Conservation (phyloP, 441 rosid genomes). For the Capsella rubella region DNA sequence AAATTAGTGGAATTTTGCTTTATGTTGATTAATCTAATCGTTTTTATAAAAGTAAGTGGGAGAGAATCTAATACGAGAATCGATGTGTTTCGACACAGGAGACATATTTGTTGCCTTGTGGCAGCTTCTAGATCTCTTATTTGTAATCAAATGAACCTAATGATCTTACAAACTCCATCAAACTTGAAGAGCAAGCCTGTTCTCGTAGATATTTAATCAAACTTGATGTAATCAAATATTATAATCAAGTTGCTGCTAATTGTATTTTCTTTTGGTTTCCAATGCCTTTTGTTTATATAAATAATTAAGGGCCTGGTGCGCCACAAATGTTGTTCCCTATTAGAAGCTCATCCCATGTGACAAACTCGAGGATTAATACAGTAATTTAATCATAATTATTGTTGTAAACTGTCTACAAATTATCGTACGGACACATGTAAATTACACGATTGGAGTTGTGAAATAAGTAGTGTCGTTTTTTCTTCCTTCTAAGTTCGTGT, state of each 20-base stretch:
- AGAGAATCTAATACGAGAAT: slow-evolving; percentile 39
- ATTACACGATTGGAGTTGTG: slow-evolving; percentile 22
- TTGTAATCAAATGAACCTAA: slow-evolving; percentile 34
- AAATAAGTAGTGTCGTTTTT: not conserved
- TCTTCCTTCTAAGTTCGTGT: not conserved
- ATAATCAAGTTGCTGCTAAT: slow-evolving; percentile 35
- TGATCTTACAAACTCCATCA: slow-evolving; percentile 40
- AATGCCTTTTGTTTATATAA: not conserved
- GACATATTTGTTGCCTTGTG: slow-evolving; percentile 40
- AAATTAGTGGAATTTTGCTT: slow-evolving; percentile 27
- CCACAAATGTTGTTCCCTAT: slow-evolving; percentile 42
- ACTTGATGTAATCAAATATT: not conserved
- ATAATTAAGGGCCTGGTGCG: slow-evolving; percentile 36
- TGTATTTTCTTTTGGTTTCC: not conserved
- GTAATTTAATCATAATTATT: not conserved
- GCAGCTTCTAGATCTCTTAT: slow-evolving; percentile 33
- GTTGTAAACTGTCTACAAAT: not conserved
- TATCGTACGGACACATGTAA: slow-evolving; percentile 21
- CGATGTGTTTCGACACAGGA: slow-evolving; percentile 41
- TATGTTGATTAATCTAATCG: not conserved
- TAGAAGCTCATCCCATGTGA: slow-evolving; percentile 39
- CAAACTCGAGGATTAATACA: slow-evolving; percentile 39
- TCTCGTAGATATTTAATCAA: not conserved
- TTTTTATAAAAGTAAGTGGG: slow-evolving; percentile 31
- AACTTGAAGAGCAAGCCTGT: slow-evolving; percentile 36